These are phyloP conservation scores for Apiotrichum gracile DNA, from an alignment of 1,284 basidiomycete genomes.

Conservation along the genomic window DNA sequence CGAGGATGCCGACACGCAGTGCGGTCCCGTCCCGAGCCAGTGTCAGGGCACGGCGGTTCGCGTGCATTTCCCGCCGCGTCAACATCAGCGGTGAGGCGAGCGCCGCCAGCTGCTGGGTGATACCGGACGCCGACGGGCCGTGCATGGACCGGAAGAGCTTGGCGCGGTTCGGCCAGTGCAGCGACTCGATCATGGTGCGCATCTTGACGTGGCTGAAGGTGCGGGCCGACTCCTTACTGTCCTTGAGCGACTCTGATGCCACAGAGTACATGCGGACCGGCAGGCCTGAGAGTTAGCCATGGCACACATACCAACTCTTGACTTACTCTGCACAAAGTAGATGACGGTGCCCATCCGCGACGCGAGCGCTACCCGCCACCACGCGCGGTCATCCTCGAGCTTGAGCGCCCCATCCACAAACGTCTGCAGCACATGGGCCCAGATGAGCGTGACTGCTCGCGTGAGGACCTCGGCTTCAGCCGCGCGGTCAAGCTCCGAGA, in stretches of 20 bases:
- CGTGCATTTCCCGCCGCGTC: constrained; percentile 41
- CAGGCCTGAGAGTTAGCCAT: constrained; percentile 33
- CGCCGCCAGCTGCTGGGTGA: constrained; percentile 18
- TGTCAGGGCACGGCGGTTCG: constrained; percentile 27
- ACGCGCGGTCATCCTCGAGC: constrained; percentile 39
- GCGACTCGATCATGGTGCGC: constrained; percentile 10
- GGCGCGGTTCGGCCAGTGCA: constrained; percentile 15
- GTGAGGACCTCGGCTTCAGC: constrained; percentile 40
- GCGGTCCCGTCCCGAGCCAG: constrained; percentile 31
- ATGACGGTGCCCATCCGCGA: constrained; percentile 27
- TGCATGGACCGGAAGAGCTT: constrained; percentile 14
- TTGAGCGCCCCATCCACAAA: constrained; percentile 33
- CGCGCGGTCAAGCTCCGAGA: constrained; percentile 25
- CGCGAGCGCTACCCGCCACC: constrained; percentile 36
- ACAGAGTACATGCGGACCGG: constrained; percentile 37
- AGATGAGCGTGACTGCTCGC: constrained; percentile 41
- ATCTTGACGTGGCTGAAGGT: background rate
- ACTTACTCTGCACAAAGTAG: constrained; percentile 46
- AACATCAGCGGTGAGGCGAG: constrained; percentile 38
- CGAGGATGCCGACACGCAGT: constrained; percentile 34
- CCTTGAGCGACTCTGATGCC: constrained; percentile 11
- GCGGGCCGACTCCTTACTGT: background rate
- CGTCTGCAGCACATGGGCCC: constrained; percentile 41
- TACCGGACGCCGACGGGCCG: background rate
- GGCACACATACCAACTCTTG: too few relatives aligned